These are phyloP conservation scores for Hericium coralloides DNA, from an alignment of 768 basidiomycete genomes.

Conservation along the genomic window DNA sequence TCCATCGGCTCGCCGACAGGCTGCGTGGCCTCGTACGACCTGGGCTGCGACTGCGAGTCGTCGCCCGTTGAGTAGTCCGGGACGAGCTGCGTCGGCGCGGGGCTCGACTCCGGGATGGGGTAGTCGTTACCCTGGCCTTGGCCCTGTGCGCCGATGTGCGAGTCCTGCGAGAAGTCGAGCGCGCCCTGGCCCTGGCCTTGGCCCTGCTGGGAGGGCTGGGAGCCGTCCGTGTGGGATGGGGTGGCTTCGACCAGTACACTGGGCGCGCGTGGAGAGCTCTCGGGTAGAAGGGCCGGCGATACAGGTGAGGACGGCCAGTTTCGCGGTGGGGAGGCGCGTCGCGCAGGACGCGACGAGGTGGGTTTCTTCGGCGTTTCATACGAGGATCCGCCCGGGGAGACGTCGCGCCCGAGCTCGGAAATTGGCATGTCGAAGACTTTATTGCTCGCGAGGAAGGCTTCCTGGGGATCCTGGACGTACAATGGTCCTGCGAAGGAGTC, in stretches of 20 bases:
- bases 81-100: not conserved
- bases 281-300: not conserved
- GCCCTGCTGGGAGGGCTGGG: conserved; percentile 18
- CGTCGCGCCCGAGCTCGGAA: conserved; percentile 38
- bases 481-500: conserved; percentile 55
- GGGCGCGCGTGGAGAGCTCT: conserved; percentile 6
- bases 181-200: not conserved
- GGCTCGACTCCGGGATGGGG: not conserved
- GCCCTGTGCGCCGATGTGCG: not conserved
- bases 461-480: conserved; percentile 36
- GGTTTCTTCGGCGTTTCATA: not conserved
- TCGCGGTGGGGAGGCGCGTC: not conserved
- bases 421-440: conserved; percentile 51
- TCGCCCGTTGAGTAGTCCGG: conserved; percentile 7
- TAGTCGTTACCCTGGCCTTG: not conserved
- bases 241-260: conserved; percentile 44
- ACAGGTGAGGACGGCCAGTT: not conserved
- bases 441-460: conserved; percentile 34
- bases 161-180: not conserved
- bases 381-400: conserved; percentile 10
- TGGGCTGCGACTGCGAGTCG: not conserved
- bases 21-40: conserved; percentile 9
- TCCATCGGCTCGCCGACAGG: not conserved
- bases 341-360: not conserved
- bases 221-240: conserved; percentile 35